Evolutionary conservation across 176 grass and related monocot genomes (phyloP), one percentile per base, ranked within the genome.

Genomic region (Juncus effusus): DNA sequence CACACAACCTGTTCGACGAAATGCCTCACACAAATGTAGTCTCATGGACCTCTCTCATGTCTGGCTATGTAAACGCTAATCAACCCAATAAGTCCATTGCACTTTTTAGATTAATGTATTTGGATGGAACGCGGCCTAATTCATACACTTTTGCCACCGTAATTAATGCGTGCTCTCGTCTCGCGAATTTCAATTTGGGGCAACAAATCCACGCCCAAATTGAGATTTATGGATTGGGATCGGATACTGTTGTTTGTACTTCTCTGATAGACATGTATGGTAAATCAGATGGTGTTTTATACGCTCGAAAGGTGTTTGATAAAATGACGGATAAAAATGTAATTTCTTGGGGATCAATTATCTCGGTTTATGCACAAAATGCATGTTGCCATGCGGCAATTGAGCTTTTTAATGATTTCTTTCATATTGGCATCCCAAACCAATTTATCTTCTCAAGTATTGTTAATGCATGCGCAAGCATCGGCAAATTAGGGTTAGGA

Each of bases 391-490:
- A 84, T 19, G 67, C 82, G 55, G 77, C 86, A 2, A 77, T 95
- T 13, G 53, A 40, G 51, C 86, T 95, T 36, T 95, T 87, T 41
- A 54, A 54, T 0, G 51, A 72, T 19, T 79, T 90, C 65, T 74
- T 72, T 74, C 62, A 11, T 5, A n/a, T 45, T 51, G 72, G 65
- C 7, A 38, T 39, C 36, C 83, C 86, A 10, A 95, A 95, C 68
- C 86, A 90, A 47, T 95, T 84, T 83, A 87, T 87, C 42, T 72
- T 95, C 19, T 90, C 86, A 39, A 90, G 72, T 42, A 67, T 82
- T 10, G 61, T 87, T 16, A 87, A 77, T 3, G 81, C 86, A 4
- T 95, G 86, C 19, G 90, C 86, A 0, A 64, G 67, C 11, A 11
- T 83, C 0, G 83, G 69, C 0, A 73, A 75, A 41, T 83, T 95